Conservation (phyloP, 2,329 filamentous ascomycete genomes). For the Talaromyces rugulosus region DNA sequence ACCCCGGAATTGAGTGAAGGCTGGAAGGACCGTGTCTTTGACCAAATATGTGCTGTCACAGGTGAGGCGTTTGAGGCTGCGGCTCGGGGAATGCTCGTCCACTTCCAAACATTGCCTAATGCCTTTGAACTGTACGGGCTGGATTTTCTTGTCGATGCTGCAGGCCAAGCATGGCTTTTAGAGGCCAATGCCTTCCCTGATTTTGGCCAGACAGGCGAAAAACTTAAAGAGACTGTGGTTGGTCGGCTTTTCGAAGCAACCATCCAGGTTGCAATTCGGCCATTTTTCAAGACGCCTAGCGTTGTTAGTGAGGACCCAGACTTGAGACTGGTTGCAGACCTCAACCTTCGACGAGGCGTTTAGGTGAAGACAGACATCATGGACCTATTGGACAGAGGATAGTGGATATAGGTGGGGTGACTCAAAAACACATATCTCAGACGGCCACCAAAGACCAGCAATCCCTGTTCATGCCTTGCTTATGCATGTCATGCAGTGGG, state of each 20-base stretch:
- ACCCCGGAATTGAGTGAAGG: slow-evolving; percentile 25
- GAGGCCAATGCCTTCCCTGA: slow-evolving; percentile 97
- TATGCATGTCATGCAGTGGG: not conserved
- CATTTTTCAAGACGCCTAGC: slow-evolving; percentile 56
- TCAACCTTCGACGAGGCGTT: slow-evolving; percentile 36
- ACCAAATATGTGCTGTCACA: slow-evolving; percentile 69
- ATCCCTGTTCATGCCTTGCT: not conserved
- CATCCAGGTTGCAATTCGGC: slow-evolving; percentile 60
- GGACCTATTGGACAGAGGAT: not conserved
- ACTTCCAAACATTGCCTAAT: slow-evolving; percentile 86
- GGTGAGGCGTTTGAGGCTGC: slow-evolving; percentile 83
- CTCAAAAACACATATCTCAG: not conserved
- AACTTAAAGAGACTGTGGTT: slow-evolving; percentile 64
- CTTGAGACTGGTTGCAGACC: slow-evolving; percentile 36
- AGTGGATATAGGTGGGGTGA: not conserved
- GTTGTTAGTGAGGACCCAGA: slow-evolving; percentile 20
- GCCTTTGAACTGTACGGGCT: slow-evolving; percentile 90
- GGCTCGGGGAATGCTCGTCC: slow-evolving; percentile 74
- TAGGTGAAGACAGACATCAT: not conserved
- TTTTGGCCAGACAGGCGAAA: slow-evolving; percentile 83
- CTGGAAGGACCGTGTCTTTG: slow-evolving; percentile 62
- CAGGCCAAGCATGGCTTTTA: slow-evolving; percentile 66
- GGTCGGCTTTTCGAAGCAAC: slow-evolving; percentile 72
- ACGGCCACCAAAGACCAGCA: not conserved
- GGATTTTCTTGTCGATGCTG: slow-evolving; percentile 76